Evolutionary conservation across 2,329 filamentous ascomycete genomes (phyloP).

Genomic region (Aspergillus versicolor): DNA sequence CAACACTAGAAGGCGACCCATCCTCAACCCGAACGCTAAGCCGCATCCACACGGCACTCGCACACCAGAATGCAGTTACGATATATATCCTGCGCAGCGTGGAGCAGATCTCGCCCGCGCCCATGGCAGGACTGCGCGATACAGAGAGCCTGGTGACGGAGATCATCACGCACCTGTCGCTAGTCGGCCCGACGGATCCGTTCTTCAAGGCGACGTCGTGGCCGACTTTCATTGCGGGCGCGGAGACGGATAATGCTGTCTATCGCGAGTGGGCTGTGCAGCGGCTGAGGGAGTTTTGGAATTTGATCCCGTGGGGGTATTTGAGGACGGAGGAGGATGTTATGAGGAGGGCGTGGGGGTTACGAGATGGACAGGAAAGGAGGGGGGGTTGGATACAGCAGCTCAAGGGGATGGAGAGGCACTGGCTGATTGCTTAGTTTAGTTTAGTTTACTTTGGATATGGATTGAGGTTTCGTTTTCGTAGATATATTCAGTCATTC

Average conservation of each 20-base stretch:
- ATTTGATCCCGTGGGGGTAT: constrained; percentile 9
- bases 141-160: background rate
- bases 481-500: background rate
- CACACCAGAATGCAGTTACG: background rate
- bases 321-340: constrained; percentile 5
- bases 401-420: background rate
- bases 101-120: background rate
- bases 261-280: background rate
- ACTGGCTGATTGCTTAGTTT: background rate
- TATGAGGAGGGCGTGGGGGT: constrained; percentile 3
- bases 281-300: background rate
- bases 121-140: background rate
- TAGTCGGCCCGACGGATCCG: background rate
- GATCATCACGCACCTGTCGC: background rate
- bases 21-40: background rate
- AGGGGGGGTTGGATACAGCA: background rate
- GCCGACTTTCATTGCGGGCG: constrained; percentile 11
- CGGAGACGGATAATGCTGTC: background rate
- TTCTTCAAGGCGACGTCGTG: constrained; percentile 9
- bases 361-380: background rate
- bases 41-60: background rate
- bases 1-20: background rate
- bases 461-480: no score
- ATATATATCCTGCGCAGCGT: background rate
- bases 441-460: no score